Evolutionary conservation across 2,329 filamentous ascomycete genomes (phyloP).

Genomic region (Penicillium brevicompactum): DNA sequence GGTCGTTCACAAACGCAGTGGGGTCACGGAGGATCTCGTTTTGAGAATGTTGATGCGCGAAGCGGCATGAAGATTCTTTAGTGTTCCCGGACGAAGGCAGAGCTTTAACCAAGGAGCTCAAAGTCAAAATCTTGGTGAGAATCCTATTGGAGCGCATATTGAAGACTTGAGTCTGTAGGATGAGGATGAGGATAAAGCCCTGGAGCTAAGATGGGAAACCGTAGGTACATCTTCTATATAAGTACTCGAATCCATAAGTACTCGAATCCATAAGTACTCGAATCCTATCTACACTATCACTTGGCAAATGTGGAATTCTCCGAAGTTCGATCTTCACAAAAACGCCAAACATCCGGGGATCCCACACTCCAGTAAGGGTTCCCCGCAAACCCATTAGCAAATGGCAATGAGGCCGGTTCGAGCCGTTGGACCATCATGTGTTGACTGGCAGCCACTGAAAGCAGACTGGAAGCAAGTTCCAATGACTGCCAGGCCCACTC

Average conservation of each 20-base stretch:
- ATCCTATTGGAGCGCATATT: not conserved
- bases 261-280: conserved; percentile 1
- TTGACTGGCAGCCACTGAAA: no score
- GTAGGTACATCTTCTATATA: not conserved
- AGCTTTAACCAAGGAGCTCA: not conserved
- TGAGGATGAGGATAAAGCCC: no score
- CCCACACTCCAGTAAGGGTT: not conserved
- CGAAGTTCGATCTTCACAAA: not conserved
- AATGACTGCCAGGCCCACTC: not conserved
- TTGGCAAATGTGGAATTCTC: not conserved
- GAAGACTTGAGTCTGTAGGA: no score
- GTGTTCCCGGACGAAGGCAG: not conserved
- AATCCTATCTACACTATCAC: not conserved
- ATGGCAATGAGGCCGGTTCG: not conserved
- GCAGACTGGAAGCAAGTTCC: no score
- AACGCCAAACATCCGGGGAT: not conserved
- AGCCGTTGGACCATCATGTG: no score
- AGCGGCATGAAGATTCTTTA: conserved; percentile 8
- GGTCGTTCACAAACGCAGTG: conserved; percentile 33
- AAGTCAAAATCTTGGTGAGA: not conserved
- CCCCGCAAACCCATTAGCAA: not conserved
- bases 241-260: not conserved
- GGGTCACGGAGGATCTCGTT: conserved; percentile 6
- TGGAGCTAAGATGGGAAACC: no score
- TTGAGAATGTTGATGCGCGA: conserved; percentile 8